Evolutionary conservation across 1,284 basidiomycete genomes (phyloP), one percentile per base, ranked within the genome.

Genomic region (Somion occarium): DNA sequence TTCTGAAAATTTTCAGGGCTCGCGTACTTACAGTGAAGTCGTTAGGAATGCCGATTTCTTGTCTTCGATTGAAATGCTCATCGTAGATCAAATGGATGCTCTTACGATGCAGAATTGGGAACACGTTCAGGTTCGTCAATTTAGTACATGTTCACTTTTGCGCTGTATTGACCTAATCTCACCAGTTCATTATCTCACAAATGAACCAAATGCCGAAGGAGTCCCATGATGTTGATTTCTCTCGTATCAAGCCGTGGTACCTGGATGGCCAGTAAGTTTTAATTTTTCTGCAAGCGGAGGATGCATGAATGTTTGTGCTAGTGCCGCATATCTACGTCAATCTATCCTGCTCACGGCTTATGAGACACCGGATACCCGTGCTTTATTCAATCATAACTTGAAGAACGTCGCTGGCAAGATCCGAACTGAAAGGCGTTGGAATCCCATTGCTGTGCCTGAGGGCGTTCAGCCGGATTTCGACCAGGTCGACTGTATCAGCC

Each of bases 41-140:
- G n/a, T 3, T 59, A 92, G 90, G 61, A 87, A 79, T 58, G 83
- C 83, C 3, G 96, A 99, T 69, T 93, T 96, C 66, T 74, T 99
- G 47, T 91, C 91, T 2, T 96, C 92, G 2, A 91, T 99, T 56
- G 97, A 99, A 67, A 72, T 99, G 13, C 69, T 93, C n/a, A 70
- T 98, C n/a, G 78, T 91, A 7, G 97, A 99, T 67, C 94, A 98
- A 61, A 76, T 92, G 72, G 94, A 99, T 64, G 87, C 91, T 2
- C 80, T 99, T 64, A 80, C 84, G 5, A 99, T 99, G 97, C 96
- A 99, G 72, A 99, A 99, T 64, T 99, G 97, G 97, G 94, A 98
- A 48, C 96, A 99, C 65, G 78, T 96, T 15, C 89, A 95, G 75
- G 93, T 91, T 60, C 47, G 73, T 60, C 25, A 15, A 51, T 30